A percentile compares a stretch with the other conserved stretches of the same genome.
Conservation (phyloP, 192 early-diverging fungal genomes). For the Coemansia interrupta region DNA sequence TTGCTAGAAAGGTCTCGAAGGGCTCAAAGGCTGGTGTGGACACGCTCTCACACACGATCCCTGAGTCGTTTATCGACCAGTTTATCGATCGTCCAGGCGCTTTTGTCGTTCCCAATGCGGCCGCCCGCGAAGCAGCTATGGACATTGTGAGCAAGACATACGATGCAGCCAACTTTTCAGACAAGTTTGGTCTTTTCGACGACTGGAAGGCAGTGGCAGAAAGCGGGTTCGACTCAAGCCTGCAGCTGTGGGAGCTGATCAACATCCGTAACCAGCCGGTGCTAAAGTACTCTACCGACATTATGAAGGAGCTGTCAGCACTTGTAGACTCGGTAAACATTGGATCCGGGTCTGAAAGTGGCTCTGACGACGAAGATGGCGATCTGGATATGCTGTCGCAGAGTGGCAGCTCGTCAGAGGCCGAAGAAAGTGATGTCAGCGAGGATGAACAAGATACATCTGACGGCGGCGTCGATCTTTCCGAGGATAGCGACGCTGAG, state of each 20-base stretch:
- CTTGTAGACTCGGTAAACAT: slow-evolving; percentile 47
- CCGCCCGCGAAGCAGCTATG: slow-evolving; percentile 37
- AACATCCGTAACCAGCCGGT: slow-evolving; percentile 81
- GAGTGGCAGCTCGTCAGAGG: slow-evolving; percentile 31
- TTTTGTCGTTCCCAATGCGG: slow-evolving; percentile 35
- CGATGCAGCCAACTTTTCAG: slow-evolving; percentile 39
- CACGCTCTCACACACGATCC: slow-evolving; percentile 21
- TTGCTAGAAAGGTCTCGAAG: not conserved
- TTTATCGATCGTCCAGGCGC: slow-evolving; percentile 32
- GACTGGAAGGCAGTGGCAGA: slow-evolving; percentile 30
- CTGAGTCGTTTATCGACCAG: slow-evolving; percentile 38
- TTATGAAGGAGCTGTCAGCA: slow-evolving; percentile 48
- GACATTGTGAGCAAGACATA: slow-evolving; percentile 41
- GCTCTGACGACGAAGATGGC: slow-evolving; percentile 34
- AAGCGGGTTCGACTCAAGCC: slow-evolving; percentile 51
- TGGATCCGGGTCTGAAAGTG: slow-evolving; percentile 31
- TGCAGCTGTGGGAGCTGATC: slow-evolving; percentile 94
- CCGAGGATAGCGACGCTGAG: slow-evolving; percentile 12
- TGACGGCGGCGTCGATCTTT: slow-evolving; percentile 9
- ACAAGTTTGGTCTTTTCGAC: slow-evolving; percentile 50
- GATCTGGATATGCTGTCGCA: slow-evolving; percentile 1
- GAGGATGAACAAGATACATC: slow-evolving; percentile 28
- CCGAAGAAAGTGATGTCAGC: slow-evolving; percentile 26
- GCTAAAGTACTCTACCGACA: slow-evolving; percentile 58
- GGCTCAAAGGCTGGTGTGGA: not conserved